Percentiles rank a stretch among this genome's conserved stretches.
Conservation (phyloP, 2,329 filamentous ascomycete species). For the Colletotrichum sp. region DNA sequence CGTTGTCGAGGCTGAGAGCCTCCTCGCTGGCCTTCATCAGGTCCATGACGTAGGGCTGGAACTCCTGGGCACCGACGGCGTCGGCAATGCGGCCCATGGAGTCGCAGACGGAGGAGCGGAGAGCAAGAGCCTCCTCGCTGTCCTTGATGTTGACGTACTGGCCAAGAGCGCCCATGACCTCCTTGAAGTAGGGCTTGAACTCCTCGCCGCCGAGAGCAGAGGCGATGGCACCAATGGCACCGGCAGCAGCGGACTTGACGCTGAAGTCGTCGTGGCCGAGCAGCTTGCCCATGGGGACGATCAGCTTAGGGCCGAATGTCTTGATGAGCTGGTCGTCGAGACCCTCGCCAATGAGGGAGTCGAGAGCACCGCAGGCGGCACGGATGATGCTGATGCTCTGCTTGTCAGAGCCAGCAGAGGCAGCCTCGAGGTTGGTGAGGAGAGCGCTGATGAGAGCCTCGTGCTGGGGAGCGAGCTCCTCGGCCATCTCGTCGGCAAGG, state of each 20-base stretch:
- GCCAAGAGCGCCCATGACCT: conserved; percentile 88
- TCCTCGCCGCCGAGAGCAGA: conserved; percentile 80
- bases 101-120: conserved; percentile 89
- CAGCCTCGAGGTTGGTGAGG: conserved; percentile 86
- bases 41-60: conserved; percentile 89
- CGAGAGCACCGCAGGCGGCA: conserved; percentile 86
- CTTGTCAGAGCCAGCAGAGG: conserved; percentile 72
- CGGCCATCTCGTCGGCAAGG: conserved; percentile 90
- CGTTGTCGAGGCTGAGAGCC: conserved; percentile 85
- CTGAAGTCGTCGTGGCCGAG: conserved; percentile 85
- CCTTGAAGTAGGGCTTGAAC: conserved; percentile 91
- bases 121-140: conserved; percentile 85
- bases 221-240: conserved; percentile 89
- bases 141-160: conserved; percentile 86
- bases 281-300: conserved; percentile 83
- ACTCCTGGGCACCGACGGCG: conserved; percentile 83
- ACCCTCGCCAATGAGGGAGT: conserved; percentile 88
- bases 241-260: conserved; percentile 88
- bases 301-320: conserved; percentile 81
- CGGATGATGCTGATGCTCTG: conserved; percentile 87
- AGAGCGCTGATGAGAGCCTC: conserved; percentile 82
- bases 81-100: conserved; percentile 91
- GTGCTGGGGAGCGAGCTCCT: conserved; percentile 88
- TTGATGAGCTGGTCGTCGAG: conserved; percentile 82
- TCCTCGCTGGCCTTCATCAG: conserved; percentile 94